Evolutionary conservation across 306 rosid species (phyloP).

Genomic region (Glycine soja): DNA sequence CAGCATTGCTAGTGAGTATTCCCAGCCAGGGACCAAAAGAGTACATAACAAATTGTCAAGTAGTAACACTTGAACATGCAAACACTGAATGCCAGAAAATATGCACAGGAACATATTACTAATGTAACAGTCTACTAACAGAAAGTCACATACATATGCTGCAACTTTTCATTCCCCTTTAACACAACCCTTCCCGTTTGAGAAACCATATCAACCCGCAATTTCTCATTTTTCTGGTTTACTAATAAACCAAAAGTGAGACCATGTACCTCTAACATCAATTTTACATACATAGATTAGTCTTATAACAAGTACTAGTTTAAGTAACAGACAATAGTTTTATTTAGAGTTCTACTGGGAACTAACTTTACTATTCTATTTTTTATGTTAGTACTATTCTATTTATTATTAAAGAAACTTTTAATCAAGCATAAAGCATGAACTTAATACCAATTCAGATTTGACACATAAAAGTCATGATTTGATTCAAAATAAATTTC

Average conservation of each 20-base stretch:
- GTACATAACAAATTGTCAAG: background rate
- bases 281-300: background rate
- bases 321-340: background rate
- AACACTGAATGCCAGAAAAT: background rate
- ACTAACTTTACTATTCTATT: background rate
- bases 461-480: background rate
- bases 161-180: background rate
- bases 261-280: slow-evolving; percentile 4
- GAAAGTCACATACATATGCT: background rate
- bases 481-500: too few relatives aligned
- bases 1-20: background rate
- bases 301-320: background rate
- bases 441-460: background rate
- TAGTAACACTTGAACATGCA: background rate
- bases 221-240: slow-evolving; percentile 6
- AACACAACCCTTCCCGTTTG: background rate
- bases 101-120: slow-evolving; percentile 3
- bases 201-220: slow-evolving; percentile 1
- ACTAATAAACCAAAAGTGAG: slow-evolving; percentile 18
- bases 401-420: background rate
- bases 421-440: background rate
- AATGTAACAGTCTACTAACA: background rate
- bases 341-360: slow-evolving; percentile 21
- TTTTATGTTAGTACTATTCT: too few relatives aligned
- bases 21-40: background rate